Evolutionary conservation across 306 rosid genomes (phyloP), one percentile per base, ranked within the genome.

Genomic region (Casuarina glauca): DNA sequence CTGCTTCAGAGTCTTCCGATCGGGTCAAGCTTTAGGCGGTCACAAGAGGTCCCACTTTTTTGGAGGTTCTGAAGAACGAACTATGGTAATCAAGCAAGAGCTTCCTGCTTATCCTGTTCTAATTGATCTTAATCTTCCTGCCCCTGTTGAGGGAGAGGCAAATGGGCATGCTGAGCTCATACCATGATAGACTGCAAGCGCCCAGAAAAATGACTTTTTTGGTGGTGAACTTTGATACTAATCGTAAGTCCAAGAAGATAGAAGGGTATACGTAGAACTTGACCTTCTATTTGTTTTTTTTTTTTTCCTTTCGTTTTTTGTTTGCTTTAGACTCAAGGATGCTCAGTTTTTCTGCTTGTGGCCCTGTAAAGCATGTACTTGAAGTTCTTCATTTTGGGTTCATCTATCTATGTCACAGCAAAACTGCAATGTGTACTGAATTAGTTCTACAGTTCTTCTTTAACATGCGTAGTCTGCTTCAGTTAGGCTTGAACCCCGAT

Each of bases 1-100:
- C 51, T 94, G 98, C 89, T 85, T 83, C 88, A 88, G 77, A 26
- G 84, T 84, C 53, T 92, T 90, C 89, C 79, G 81, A 85, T 92
- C 98, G 41, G 97, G 98, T 53, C 98, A 94, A 86, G 98, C 98
- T 51, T 88, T 94, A 68, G 98, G 98, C 4, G 98, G 98, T 70
- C 98, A 94, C 85, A 94, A 94, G 82, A 90, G 97, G 87, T 94
- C 98, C 70, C 98, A 94, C 81, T 90, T 90, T 80, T 83, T 87
- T 70, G 97, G 95, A 69, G 94, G 94, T 6, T 80, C 83, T 69
- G 91, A 86, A 58, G 90, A 87, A 13, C 82, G 82, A 70, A 84
- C 91, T 41, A 61, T 84, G n/a, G 86, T 88, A 60, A 83, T 85
- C 35, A 84, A 86, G 50, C 88, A 88, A 73, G 82, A 80, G 74